Conservation (phyloP, 2,329 filamentous ascomycete species). For the Colletotrichum spaethianum region DNA sequence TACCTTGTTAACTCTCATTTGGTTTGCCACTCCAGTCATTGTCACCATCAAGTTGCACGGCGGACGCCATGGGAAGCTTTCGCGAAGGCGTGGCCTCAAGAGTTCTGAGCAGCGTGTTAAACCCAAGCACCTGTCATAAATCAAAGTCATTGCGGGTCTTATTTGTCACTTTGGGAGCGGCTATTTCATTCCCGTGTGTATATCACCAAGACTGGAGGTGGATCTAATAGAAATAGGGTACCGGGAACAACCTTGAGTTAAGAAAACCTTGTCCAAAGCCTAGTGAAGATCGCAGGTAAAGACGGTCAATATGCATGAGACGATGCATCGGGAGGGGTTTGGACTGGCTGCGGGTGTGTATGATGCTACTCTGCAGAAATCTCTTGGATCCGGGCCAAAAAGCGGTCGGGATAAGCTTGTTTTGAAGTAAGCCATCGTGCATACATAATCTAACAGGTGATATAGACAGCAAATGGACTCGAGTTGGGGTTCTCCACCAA, state of each 20-base stretch:
- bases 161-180: not conserved
- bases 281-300: not conserved
- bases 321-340: not conserved
- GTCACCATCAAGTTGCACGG: not conserved
- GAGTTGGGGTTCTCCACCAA: not conserved
- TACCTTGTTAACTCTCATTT: not conserved
- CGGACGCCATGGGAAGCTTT: not conserved
- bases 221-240: not conserved
- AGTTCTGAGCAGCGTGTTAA: not conserved
- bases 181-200: not conserved
- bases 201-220: not conserved
- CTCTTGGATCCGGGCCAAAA: not conserved
- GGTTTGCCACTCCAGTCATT: not conserved
- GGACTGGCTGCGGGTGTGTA: not conserved
- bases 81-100: not conserved
- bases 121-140: not conserved
- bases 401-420: constrained; percentile 15
- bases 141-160: not conserved
- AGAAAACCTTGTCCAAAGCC: too few species aligned
- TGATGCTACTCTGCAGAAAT: not conserved
- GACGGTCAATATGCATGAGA: constrained; percentile 16
- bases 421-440: not conserved
- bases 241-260: not conserved
- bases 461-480: not conserved
- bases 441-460: not conserved